phyloP scores from a whole-genome alignment of 768 basidiomycete genomes.

The Tulasnella sp. region DNA sequence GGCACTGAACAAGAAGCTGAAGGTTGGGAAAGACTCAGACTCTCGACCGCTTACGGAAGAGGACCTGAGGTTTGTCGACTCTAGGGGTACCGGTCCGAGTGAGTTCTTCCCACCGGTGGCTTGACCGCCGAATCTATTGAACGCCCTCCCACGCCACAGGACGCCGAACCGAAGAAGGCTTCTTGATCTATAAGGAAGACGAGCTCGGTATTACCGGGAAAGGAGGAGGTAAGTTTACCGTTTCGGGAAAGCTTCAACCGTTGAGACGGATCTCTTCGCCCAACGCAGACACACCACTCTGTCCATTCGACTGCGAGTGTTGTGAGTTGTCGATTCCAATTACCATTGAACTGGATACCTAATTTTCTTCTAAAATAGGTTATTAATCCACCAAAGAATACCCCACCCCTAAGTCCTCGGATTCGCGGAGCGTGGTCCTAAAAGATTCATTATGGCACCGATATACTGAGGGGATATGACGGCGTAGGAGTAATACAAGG shows the following conservation, averaged over 20 bases:
- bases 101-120: constrained; percentile 24
- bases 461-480: no score
- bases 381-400: neutral
- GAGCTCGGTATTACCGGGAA: constrained; percentile 70
- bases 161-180: constrained; percentile 76
- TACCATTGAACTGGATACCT: neutral
- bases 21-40: neutral
- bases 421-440: no score
- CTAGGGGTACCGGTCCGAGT: constrained; percentile 69
- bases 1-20: neutral
- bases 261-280: constrained; percentile 19
- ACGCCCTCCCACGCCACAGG: constrained; percentile 42
- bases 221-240: constrained; percentile 55
- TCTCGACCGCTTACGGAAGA: constrained; percentile 35
- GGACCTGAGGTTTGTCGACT: constrained; percentile 58
- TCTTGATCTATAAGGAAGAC: constrained; percentile 72
- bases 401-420: no score
- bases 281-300: constrained; percentile 66
- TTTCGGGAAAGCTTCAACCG: constrained; percentile 30
- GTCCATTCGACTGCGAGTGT: constrained; percentile 87
- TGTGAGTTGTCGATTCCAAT: constrained; percentile 49
- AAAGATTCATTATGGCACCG: no score
- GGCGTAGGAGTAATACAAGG: neutral
- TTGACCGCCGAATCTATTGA: constrained; percentile 24
- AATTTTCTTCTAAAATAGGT: neutral